A percentile compares a stretch with the other conserved stretches of the same genome.
Evolutionary conservation across 2,329 filamentous ascomycete species (phyloP).

Genomic region (Scedosporium boydii): DNA sequence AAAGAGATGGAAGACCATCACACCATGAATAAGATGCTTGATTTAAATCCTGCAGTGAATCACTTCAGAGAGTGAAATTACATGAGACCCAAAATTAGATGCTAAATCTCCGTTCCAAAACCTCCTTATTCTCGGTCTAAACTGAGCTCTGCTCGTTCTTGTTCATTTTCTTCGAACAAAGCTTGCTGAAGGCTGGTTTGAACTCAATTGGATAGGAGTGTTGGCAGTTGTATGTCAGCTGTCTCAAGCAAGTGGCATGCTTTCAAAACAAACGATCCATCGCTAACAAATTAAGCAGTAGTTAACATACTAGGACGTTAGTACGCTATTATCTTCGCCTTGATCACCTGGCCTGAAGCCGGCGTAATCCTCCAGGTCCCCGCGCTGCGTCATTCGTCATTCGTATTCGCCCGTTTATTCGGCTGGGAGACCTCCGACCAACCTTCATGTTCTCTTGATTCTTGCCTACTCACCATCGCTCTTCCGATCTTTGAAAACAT

Average conservation of each 20-base stretch:
- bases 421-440: neutral
- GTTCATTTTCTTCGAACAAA: no score
- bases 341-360: neutral
- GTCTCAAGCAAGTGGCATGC: no score
- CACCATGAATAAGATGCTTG: no score
- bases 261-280: neutral
- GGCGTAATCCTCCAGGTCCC: neutral
- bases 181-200: no score
- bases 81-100: neutral
- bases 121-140: no score
- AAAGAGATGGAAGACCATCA: no score
- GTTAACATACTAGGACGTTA: neutral
- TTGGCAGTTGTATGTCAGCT: neutral
- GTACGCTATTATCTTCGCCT: no score
- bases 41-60: neutral
- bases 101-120: neutral
- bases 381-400: constrained; percentile 3
- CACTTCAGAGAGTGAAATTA: neutral
- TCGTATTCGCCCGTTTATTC: neutral
- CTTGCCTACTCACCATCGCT: neutral
- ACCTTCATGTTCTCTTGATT: neutral
- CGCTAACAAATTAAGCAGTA: neutral
- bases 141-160: no score
- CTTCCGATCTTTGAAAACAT: neutral
- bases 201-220: neutral